Base-by-base conservation (phyloP, 2,329 filamentous ascomycete species). In the Cladosporium sp. region DNA sequence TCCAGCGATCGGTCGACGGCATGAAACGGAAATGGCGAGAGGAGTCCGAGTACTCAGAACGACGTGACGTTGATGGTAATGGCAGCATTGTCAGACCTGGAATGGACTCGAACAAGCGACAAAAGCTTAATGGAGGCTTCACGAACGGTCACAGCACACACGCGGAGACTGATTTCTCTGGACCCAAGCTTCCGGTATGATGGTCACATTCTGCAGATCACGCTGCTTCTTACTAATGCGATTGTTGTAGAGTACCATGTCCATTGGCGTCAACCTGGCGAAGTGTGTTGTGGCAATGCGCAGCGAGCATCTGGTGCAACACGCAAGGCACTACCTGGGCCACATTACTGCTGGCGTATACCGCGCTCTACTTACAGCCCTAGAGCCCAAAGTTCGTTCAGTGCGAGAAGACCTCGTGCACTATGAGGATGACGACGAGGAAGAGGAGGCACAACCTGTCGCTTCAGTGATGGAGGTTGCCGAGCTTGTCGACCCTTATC, bases 271-370 rank as follows among this genome's bases (percentile, higher is more conserved):
- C 63, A 97, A 97, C 75, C 89, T 92, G 73, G 90, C 93, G 64
- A 96, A 94, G 76, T 91, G 92, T 66, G 82, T 89, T 7, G 91
- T 97, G 11, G 88, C 91, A 58, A 83, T 97, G 68, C 91, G 94
- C 65, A 97, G 92, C 72, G 85, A 89, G 69, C 87, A 88, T 23
- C 87, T 98, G 2, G 87, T 89, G 61, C 83, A 88, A n/a, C 86
- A 93, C 65, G 92, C 88, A 1, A 84, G 88, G 60, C 86, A 90
- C 62, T 83, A 86, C 34, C 84, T 95, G 23, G 91, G 93, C 53
- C 83, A 88, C 48, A 88, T 86, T 1, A 96, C 93, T 1, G 89
- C 90, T 0, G 84, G 89, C 66, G 87, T 98, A 1, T 98, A 97
- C 75, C 87, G 86, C 43, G 85, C 88, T 16, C 82, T 96, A 21